These are phyloP conservation scores for Trichoderma atroviride DNA, from an alignment of 2,329 filamentous ascomycete genomes.

Conservation along the genomic window DNA sequence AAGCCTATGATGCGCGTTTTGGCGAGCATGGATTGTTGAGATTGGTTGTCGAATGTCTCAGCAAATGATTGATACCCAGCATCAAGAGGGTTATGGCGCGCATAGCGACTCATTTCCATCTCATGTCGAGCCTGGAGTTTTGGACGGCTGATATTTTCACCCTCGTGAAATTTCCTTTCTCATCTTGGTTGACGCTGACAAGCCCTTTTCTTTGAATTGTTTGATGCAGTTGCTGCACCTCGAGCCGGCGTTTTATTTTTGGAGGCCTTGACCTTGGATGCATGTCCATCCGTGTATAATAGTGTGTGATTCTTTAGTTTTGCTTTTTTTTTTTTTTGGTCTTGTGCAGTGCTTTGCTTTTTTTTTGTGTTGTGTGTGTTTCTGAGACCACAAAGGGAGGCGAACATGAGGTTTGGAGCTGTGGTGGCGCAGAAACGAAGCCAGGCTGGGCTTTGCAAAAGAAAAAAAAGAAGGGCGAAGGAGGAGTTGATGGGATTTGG, in stretches of 20 bases:
- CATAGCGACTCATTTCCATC: constrained; percentile 23
- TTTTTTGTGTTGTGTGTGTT: neutral
- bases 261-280: constrained; percentile 18
- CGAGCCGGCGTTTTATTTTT: constrained; percentile 26
- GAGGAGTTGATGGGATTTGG: constrained; percentile 20
- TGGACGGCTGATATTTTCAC: constrained; percentile 16
- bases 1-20: constrained; percentile 10
- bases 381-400: constrained; percentile 1
- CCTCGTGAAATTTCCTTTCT: constrained; percentile 19
- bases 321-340: neutral
- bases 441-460: constrained; percentile 11
- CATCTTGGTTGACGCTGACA: constrained; percentile 14
- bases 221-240: constrained; percentile 20
- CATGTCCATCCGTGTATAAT: constrained; percentile 26
- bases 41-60: constrained; percentile 20
- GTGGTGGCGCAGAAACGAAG: constrained; percentile 7
- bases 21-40: constrained; percentile 6
- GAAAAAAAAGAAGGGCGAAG: neutral
- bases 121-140: constrained; percentile 29
- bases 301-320: constrained; percentile 2
- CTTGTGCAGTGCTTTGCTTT: neutral
- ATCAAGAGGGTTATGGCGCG: constrained; percentile 14
- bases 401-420: constrained; percentile 5
- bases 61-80: constrained; percentile 20
- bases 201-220: constrained; percentile 7